Evolutionary conservation across 371 early-diverging fungal genomes (phyloP).

Genomic region (Mortierella sp.): DNA sequence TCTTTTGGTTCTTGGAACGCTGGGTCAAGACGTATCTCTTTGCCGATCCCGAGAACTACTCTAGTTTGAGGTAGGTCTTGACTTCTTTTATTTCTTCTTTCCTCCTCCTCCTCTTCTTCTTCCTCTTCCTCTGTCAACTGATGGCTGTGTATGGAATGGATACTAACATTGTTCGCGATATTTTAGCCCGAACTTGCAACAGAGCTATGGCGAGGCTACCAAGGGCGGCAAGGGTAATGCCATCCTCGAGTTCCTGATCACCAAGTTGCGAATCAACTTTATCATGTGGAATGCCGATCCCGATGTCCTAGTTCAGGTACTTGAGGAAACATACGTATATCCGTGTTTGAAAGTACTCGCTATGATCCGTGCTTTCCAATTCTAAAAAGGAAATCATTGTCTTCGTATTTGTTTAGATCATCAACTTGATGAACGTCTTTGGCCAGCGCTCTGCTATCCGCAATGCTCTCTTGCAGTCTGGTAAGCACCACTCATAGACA

Average conservation of each 20-base stretch:
- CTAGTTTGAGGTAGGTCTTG: constrained; percentile 60
- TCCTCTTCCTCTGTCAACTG: not conserved
- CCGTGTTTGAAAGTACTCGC: not conserved
- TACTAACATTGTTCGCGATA: no score
- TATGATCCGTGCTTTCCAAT: no score
- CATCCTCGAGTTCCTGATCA: constrained; percentile 70
- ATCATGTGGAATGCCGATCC: constrained; percentile 78
- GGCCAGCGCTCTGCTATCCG: constrained; percentile 61
- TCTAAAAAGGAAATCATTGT: not conserved
- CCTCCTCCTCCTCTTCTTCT: not conserved
- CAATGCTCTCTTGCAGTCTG: constrained; percentile 67
- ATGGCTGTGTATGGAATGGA: no score
- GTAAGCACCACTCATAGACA: constrained; percentile 43
- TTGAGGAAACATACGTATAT: not conserved
- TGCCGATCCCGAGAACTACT: constrained; percentile 68
- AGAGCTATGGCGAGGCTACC: constrained; percentile 67
- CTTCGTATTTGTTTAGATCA: constrained; percentile 54
- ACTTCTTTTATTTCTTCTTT: not conserved
- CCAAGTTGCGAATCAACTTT: constrained; percentile 70
- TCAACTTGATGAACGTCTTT: constrained; percentile 67
- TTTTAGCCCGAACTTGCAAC: constrained; percentile 62
- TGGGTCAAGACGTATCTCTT: constrained; percentile 81
- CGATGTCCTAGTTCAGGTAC: constrained; percentile 72
- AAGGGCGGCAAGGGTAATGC: constrained; percentile 69
- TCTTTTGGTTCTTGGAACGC: constrained; percentile 81